Percentiles rank a stretch among this genome's conserved stretches.
phyloP scores from a whole-genome alignment of 192 early-diverging fungal genomes.

The Rhizophagus sp. region DNA sequence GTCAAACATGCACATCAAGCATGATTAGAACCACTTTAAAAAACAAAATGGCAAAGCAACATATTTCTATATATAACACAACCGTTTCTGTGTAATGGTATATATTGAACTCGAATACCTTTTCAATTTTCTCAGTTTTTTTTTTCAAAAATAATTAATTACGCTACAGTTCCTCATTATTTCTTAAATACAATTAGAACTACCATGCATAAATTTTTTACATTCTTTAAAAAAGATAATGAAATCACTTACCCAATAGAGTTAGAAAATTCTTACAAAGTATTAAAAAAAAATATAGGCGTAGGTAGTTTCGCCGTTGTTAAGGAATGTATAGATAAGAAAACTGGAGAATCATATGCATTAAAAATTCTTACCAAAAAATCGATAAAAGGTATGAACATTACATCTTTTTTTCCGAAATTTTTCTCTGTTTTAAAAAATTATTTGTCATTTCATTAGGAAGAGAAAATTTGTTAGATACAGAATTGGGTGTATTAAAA shows the following conservation, averaged over 20 bases:
- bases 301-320: conserved; percentile 61
- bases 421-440: neutral
- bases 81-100: too few relatives aligned
- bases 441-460: conserved; percentile 36
- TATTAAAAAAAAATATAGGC: conserved; percentile 45
- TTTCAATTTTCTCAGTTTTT: too few relatives aligned
- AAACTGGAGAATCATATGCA: conserved; percentile 56
- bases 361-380: conserved; percentile 75
- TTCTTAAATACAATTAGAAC: neutral
- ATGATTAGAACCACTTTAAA: too few relatives aligned
- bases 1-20: too few relatives aligned
- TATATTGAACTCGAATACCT: too few relatives aligned
- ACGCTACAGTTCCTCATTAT: neutral
- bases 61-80: too few relatives aligned
- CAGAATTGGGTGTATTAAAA: conserved; percentile 69
- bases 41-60: too few relatives aligned
- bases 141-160: too few relatives aligned
- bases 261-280: conserved; percentile 31
- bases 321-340: conserved; percentile 57
- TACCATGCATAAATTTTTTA: neutral
- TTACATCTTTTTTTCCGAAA: neutral
- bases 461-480: conserved; percentile 62
- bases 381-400: conserved; percentile 36
- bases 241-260: neutral
- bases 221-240: neutral